phyloP scores from a whole-genome alignment of 1,139 yeast species.

The Saccharomyces pastorianus region DNA sequence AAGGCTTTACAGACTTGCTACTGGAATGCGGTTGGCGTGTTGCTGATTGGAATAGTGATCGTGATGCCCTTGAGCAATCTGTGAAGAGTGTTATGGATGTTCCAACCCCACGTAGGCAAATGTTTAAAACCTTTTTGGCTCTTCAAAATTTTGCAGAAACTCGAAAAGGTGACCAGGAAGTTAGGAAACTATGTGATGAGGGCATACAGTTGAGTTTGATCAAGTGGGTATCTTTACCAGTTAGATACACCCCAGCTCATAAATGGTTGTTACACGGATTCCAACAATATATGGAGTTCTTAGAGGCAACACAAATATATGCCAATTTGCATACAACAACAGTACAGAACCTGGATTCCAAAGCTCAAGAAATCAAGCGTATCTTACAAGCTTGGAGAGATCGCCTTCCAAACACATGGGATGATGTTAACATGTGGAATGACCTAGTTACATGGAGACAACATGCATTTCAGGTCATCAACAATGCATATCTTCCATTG shows the following conservation, averaged over 20 bases:
- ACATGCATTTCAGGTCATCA: slow-evolving; percentile 95
- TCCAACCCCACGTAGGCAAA: slow-evolving; percentile 94
- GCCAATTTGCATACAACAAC: slow-evolving; percentile 83
- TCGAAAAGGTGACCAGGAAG: slow-evolving; percentile 69
- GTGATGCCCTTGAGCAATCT: slow-evolving; percentile 89
- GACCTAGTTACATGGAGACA: slow-evolving; percentile 98
- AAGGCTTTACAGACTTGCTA: slow-evolving; percentile 88
- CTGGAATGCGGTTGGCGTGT: slow-evolving; percentile 99
- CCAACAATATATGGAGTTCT: slow-evolving; percentile 94
- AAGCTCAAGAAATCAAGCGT: slow-evolving; percentile 88
- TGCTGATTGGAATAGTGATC: slow-evolving; percentile 95
- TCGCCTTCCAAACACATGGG: slow-evolving; percentile 92
- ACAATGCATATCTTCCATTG: slow-evolving; percentile 87
- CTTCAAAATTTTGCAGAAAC: slow-evolving; percentile 92
- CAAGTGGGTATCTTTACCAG: slow-evolving; percentile 90
- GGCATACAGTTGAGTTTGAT: slow-evolving; percentile 89
- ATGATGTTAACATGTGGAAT: slow-evolving; percentile 95
- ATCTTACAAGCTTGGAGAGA: slow-evolving; percentile 97
- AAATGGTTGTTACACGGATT: slow-evolving; percentile 84
- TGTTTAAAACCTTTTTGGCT: slow-evolving; percentile 87
- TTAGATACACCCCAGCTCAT: slow-evolving; percentile 74
- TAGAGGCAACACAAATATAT: slow-evolving; percentile 95
- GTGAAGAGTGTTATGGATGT: slow-evolving; percentile 97
- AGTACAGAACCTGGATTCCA: slow-evolving; percentile 83
- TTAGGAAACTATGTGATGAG: slow-evolving; percentile 84